Evolutionary conservation across 192 early-diverging fungal genomes (phyloP).

Genomic region (Geranomyces michiganensis): DNA sequence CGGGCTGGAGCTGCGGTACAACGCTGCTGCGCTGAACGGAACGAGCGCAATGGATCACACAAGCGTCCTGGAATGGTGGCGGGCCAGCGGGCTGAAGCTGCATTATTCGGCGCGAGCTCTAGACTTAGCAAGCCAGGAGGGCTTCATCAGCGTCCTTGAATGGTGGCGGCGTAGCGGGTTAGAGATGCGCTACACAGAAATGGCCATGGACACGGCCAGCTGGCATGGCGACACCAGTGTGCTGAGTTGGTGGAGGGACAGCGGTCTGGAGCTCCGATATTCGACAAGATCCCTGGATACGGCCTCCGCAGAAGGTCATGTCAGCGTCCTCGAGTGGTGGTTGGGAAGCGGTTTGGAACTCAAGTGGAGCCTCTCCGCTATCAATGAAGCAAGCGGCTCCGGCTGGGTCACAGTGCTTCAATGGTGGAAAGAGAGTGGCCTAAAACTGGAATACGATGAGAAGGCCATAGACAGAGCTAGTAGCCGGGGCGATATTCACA

Average conservation of each 20-base stretch:
- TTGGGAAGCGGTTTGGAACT: conserved; percentile 4
- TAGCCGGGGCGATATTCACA: neutral
- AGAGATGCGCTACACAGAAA: conserved; percentile 3
- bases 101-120: neutral
- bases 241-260: conserved; percentile 15
- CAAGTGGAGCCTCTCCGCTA: too few species aligned
- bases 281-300: neutral
- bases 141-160: conserved; percentile 4
- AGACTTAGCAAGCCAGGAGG: conserved; percentile 4
- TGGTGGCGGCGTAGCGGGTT: conserved; percentile 21
- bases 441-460: conserved; percentile 3
- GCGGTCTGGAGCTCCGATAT: conserved; percentile 9
- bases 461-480: conserved; percentile 3
- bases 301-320: neutral
- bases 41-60: neutral
- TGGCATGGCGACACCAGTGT: neutral
- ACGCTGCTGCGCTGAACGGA: too few species aligned
- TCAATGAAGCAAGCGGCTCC: neutral
- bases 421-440: conserved; percentile 21
- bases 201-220: neutral
- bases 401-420: conserved; percentile 4
- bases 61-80: conserved; percentile 1
- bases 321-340: conserved; percentile 17
- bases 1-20: neutral
- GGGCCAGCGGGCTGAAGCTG: neutral